Percentiles rank a stretch among this genome's conserved stretches.
Evolutionary conservation across 2,329 filamentous ascomycete genomes (phyloP).

Genomic region (Stenocarpella maydis): DNA sequence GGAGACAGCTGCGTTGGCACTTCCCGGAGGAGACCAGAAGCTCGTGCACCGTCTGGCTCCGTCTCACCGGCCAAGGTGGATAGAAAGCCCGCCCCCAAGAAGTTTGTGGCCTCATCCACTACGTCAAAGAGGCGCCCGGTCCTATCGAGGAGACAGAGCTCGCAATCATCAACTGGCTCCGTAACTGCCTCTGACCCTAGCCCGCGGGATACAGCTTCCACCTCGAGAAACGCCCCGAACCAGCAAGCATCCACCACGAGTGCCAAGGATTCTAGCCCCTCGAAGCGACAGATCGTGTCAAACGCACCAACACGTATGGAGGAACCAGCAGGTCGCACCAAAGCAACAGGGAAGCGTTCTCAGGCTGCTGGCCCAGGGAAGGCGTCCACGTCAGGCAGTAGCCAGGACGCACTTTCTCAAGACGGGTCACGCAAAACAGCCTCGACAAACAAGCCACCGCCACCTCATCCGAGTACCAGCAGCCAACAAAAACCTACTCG

Average conservation of each 20-base stretch:
- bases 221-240: conserved; percentile 17
- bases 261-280: conserved; percentile 9
- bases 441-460: neutral
- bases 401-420: conserved; percentile 11
- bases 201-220: conserved; percentile 45
- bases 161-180: conserved; percentile 53
- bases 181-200: conserved; percentile 39
- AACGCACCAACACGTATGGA: conserved; percentile 29
- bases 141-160: conserved; percentile 56
- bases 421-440: neutral
- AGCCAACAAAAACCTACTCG: neutral
- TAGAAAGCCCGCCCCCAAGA: conserved; percentile 45
- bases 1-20: conserved; percentile 38
- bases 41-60: conserved; percentile 38
- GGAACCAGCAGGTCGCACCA: conserved; percentile 47
- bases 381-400: conserved; percentile 5
- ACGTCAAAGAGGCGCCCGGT: conserved; percentile 55
- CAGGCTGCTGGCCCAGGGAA: conserved; percentile 17
- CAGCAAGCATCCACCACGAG: conserved; percentile 21
- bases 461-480: neutral
- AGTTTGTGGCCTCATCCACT: conserved; percentile 54
- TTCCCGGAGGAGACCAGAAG: conserved; percentile 36
- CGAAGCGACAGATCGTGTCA: conserved; percentile 26
- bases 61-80: conserved; percentile 42
- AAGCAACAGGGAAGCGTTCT: conserved; percentile 59